These are phyloP conservation scores for Oryza glaberrima DNA, from an alignment of 176 grass and related monocot genomes.

Conservation along the genomic window DNA sequence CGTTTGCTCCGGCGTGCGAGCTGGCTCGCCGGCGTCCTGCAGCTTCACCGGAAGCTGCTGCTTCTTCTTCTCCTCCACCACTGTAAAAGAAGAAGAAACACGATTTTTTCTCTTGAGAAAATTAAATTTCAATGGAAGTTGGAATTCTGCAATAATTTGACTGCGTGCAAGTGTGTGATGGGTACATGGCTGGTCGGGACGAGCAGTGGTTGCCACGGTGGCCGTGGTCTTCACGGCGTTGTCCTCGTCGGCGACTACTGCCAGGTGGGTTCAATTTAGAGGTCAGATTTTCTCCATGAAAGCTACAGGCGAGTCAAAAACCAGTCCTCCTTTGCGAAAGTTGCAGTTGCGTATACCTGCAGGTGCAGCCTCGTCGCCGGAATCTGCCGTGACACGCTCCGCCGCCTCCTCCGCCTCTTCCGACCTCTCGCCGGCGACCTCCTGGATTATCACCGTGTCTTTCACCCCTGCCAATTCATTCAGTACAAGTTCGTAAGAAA, in stretches of 20 bases:
- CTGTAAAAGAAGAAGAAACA: background rate
- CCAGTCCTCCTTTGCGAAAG: too few species aligned
- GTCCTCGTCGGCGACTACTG: background rate
- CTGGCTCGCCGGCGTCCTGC: background rate
- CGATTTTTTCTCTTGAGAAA: background rate
- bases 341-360: constrained; percentile 23
- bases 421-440: constrained; percentile 13
- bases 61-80: background rate
- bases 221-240: constrained; percentile 25
- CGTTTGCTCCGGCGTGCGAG: background rate
- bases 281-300: constrained; percentile 6
- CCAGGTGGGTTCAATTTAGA: background rate
- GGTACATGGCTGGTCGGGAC: constrained; percentile 19
- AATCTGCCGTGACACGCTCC: background rate
- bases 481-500: background rate
- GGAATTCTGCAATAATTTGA: background rate
- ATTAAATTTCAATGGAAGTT: background rate
- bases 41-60: constrained; percentile 16
- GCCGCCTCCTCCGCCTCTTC: constrained; percentile 20
- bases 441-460: constrained; percentile 42
- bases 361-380: constrained; percentile 15
- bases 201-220: background rate
- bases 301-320: background rate
- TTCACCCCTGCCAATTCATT: constrained; percentile 30
- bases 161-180: background rate